Base-by-base conservation (phyloP, 768 basidiomycete species). In the Hemileccinum rubropunctum region DNA sequence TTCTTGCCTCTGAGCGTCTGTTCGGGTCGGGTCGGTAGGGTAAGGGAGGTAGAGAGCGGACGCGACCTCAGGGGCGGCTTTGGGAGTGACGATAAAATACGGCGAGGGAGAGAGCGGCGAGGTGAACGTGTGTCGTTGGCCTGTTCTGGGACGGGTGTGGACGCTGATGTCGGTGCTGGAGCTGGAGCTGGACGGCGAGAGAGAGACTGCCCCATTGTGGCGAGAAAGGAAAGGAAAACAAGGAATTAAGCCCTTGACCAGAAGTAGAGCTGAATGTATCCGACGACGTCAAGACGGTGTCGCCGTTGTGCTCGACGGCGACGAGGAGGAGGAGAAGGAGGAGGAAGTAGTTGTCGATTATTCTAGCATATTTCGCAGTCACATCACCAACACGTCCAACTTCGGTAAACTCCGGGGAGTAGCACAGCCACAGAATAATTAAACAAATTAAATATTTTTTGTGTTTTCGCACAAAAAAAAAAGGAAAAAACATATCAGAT, bases 1-100 rank as follows among this genome's bases (percentile, higher is more conserved):
- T 46, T 66, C 61, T 60, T 63, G 5, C 55, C 43, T 63, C 58
- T 58, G 52, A 60, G 63, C 53, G 63, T 66, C 52, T 63, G 61
- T 58, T 55, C 53, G 41, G 62, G 33, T 48, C 42, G 56, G 32
- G 45, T 53, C 28, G 62, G 60, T 50, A 64, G 53, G 55, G 55
- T 13, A 40, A 47, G 55, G 57, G 46, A 48, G 30, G 51, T 54
- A 4, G 48, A 45, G 23, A 42, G 40, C 6, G 51, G 28, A 8
- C 54, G 58, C 44, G 58, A 49, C 57, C 52, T 45, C 49, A 61
- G 35, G 23, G 59, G 54, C 1, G 61, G 58, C 50, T 57, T 60
- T 17, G 70, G 57, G 61, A 68, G 34, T 57, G 59, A 53, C 51
- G 72, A 50, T 61, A 67, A 41, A 38, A 77, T 59, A 45, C 69